These are phyloP conservation scores for Clavulina sp. DNA, from an alignment of 768 basidiomycete genomes.

Conservation along the genomic window DNA sequence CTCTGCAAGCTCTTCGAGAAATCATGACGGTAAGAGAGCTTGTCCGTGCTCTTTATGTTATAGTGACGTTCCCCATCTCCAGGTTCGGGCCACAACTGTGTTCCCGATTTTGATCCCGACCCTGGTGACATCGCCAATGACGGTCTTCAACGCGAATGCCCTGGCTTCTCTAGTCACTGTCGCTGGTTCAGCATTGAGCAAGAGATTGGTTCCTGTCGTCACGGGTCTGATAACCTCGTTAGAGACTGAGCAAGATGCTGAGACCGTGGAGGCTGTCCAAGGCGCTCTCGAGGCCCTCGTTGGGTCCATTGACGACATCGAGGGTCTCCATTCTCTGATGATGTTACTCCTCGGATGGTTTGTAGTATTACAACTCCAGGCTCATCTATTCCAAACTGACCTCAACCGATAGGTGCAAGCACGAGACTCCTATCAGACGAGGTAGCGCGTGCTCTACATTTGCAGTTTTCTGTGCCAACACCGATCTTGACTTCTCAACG, in stretches of 20 bases:
- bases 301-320: constrained; percentile 61
- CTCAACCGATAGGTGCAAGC: constrained; percentile 47
- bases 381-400: not conserved
- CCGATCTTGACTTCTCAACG: constrained; percentile 60
- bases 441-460: constrained; percentile 68
- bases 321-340: constrained; percentile 83
- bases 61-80: constrained; percentile 8
- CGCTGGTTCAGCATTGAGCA: constrained; percentile 78
- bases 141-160: constrained; percentile 87
- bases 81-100: constrained; percentile 87
- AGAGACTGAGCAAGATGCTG: constrained; percentile 47
- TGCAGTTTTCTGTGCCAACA: constrained; percentile 64
- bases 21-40: constrained; percentile 63
- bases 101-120: constrained; percentile 97
- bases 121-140: constrained; percentile 76
- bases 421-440: constrained; percentile 48
- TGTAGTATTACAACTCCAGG: constrained; percentile 14
- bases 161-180: constrained; percentile 83
- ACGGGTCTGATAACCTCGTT: constrained; percentile 59
- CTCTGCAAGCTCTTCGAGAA: constrained; percentile 79
- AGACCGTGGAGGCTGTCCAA: constrained; percentile 48
- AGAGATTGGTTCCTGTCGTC: constrained; percentile 61
- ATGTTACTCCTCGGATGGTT: constrained; percentile 77
- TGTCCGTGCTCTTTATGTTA: not conserved
- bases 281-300: constrained; percentile 63